A percentile compares a stretch with the other conserved stretches of the same genome.
These are phyloP conservation scores for Ganoderma multipileum DNA, from an alignment of 1,284 basidiomycete genomes.

Conservation along the genomic window DNA sequence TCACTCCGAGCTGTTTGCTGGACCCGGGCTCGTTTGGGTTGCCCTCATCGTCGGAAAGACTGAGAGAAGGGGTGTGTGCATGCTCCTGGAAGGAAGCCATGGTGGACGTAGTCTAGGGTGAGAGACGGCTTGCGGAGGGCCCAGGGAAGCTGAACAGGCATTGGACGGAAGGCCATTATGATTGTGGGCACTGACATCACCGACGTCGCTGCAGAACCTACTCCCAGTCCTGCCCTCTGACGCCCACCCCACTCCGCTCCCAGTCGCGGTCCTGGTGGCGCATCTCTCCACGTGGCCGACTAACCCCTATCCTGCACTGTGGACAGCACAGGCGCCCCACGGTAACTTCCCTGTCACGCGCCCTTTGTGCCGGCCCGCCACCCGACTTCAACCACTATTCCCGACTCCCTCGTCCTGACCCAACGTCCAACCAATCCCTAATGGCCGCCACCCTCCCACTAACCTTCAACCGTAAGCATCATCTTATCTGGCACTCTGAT, in stretches of 20 bases:
- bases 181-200: slow-evolving; percentile 26
- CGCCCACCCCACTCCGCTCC: neutral
- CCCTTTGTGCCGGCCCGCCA: neutral
- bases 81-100: slow-evolving; percentile 24
- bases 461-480: slow-evolving; percentile 44
- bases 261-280: neutral
- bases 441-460: slow-evolving; percentile 36
- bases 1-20: slow-evolving; percentile 37
- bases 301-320: neutral
- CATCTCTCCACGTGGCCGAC: slow-evolving; percentile 23
- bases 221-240: slow-evolving; percentile 10
- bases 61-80: slow-evolving; percentile 13
- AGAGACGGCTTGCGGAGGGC: slow-evolving; percentile 12
- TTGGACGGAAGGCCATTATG: neutral
- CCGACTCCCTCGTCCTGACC: neutral
- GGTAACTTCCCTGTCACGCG: neutral
- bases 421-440: neutral
- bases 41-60: slow-evolving; percentile 35
- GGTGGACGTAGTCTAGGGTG: neutral
- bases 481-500: neutral
- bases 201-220: slow-evolving; percentile 9
- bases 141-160: neutral
- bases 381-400: neutral
- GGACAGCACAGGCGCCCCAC: neutral
- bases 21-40: slow-evolving; percentile 29